Evolutionary conservation across 2,329 filamentous ascomycete species (phyloP), one percentile per base, ranked within the genome.

Genomic region (Curvularia sp.): DNA sequence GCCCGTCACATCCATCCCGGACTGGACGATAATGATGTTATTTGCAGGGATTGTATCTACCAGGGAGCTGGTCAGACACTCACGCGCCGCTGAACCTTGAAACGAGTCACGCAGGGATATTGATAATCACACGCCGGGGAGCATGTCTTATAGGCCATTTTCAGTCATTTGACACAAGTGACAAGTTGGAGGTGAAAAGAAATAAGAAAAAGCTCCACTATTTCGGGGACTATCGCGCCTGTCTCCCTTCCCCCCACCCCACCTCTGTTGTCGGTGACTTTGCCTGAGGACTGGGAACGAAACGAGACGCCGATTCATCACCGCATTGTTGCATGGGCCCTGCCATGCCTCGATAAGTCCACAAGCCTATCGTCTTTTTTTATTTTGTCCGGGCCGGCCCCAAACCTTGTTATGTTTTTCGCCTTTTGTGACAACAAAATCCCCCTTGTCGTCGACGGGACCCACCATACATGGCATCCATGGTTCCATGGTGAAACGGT

Each of bases 11-110:
- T 38, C 15, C 35, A 38, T 8, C 41, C 22, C 26, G 9, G 22
- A 43, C 20, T n/a, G 22, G 24, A 4, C 9, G 22, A 43, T 28
- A 15, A 28, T 43, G 22, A 43, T 43, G 22, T 15, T 43, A 26
- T 43, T 4, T 26, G 22, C 44, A 58, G 15, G 55, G 50, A 49
- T 58, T 13, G 3, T 26, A 43, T 12, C 24, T 43, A 43, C 41
- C 22, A 28, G 22, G 41, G 22, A 43, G 41, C 41, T n/a, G 22
- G 41, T 43, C 41, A 15, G 41, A 43, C 41, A 43, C 41, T 43
- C 41, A 43, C 41, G 41, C 41, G 41, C 41, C 41, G 22, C 41
- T n/a, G 41, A 24, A 26, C 22, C 41, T 43, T 26, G 41, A 43
- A 43, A 43, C 41, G 12, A 43, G 41, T 43, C 41, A 43, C 12